Percentiles rank a stretch among this genome's conserved stretches.
These are phyloP conservation scores for Anisodus acutangulus DNA, from an alignment of 257 asterid genomes.

Conservation along the genomic window DNA sequence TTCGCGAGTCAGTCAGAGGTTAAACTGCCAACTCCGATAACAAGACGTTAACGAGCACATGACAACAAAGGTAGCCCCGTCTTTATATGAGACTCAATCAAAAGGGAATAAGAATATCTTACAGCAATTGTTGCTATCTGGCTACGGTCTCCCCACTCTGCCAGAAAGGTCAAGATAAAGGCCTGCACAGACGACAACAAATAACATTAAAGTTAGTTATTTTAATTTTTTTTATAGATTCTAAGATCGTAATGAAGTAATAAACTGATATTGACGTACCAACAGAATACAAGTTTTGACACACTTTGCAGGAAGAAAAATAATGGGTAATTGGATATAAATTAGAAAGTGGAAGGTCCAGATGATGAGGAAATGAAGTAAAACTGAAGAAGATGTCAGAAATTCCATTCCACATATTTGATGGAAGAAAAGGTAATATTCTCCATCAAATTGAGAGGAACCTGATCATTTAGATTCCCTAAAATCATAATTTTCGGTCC, in stretches of 20 bases:
- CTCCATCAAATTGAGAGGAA: background rate
- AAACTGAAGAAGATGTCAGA: too few species aligned
- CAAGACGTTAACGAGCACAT: background rate
- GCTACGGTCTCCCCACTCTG: slow-evolving; percentile 99
- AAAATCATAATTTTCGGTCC: background rate
- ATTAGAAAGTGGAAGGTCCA: too few species aligned
- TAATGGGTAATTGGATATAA: too few species aligned
- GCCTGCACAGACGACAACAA: slow-evolving; percentile 54
- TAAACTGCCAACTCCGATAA: background rate
- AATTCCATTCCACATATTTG: too few species aligned
- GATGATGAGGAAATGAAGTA: too few species aligned
- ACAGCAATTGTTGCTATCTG: slow-evolving; percentile 99
- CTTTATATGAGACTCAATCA: background rate
- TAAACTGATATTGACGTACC: background rate
- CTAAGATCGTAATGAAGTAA: background rate
- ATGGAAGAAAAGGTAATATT: background rate
- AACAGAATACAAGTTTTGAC: background rate
- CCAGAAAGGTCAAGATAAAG: slow-evolving; percentile 88
- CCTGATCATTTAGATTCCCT: too few species aligned
- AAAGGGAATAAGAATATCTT: slow-evolving; percentile 43
- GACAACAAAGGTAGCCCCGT: background rate
- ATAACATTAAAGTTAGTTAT: background rate
- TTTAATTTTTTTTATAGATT: background rate
- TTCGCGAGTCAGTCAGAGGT: background rate
- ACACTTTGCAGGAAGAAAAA: background rate